A percentile compares a stretch with the other conserved stretches of the same genome.
Conservation (phyloP, 2,329 filamentous ascomycete genomes). For the Ciborinia camelliae region DNA sequence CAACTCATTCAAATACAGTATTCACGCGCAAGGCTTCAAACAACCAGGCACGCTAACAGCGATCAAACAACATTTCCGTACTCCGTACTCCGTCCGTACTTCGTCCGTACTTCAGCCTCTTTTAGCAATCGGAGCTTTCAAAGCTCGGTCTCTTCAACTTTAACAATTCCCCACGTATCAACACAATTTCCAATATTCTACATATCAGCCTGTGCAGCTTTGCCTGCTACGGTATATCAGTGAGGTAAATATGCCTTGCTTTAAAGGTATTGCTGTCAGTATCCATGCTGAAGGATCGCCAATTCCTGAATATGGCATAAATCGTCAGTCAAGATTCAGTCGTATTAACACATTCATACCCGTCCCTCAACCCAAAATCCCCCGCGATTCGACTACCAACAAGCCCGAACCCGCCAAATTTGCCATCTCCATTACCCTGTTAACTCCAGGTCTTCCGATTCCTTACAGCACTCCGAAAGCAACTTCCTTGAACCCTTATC, state of each 20-base stretch:
- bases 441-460: conserved; percentile 83
- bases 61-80: too few species aligned
- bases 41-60: too few species aligned
- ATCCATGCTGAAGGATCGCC: conserved; percentile 81
- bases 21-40: conserved; percentile 8
- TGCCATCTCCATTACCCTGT: conserved; percentile 93
- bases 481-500: conserved; percentile 70
- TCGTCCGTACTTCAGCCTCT: conserved; percentile 17
- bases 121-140: conserved; percentile 12
- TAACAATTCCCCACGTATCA: conserved; percentile 2
- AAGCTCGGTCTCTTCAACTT: conserved; percentile 19
- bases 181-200: conserved; percentile 12
- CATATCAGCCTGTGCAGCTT: conserved; percentile 27
- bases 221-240: conserved; percentile 26
- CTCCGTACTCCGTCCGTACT: not conserved
- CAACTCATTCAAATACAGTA: not conserved
- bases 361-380: conserved; percentile 81
- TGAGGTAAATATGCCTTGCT: conserved; percentile 74
- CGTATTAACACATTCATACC: conserved; percentile 97
- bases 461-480: conserved; percentile 89
- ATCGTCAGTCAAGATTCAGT: conserved; percentile 85
- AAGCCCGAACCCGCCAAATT: conserved; percentile 93
- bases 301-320: conserved; percentile 88
- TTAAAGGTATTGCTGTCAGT: conserved; percentile 97
- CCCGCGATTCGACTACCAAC: conserved; percentile 56